Evolutionary conservation across 495 filamentous ascomycete genomes (phyloP), one percentile per base, ranked within the genome.

Genomic region (Annulohypoxylon maeteangense): DNA sequence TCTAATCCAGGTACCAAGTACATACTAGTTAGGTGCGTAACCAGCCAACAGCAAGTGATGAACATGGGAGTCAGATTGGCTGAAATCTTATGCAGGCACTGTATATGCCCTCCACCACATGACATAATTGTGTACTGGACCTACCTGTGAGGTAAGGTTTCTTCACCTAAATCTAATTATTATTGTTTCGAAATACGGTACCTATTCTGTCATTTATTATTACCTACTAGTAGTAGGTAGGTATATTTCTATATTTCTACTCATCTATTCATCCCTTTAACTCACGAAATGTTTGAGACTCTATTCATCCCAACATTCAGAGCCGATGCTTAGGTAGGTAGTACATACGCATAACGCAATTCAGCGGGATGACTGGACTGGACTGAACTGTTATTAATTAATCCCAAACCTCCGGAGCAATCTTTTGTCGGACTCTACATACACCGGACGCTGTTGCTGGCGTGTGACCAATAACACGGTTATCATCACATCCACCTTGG

Each of bases 101-200:
- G 45, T 67, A 67, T 56, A 50, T 54, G 50, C 50, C 50, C 50
- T 54, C 50, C 50, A 27, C 50, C 50, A 51, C 47, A 51, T 51
- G 47, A 51, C 47, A 51, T 51, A 48, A 48, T 48, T 44, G 40
- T 18, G 16, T 44, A 44, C 40, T 44, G 16, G 7, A 48, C 18
- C 20, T 48, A 25, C 45, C 45, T 40, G 11, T 40, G 36, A 48
- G 20, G 40, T 44, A 44, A 44, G 40, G 45, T 27, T 50, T 10
- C 20, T 12, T 54, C 14, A 34, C 20, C 29, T 16, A 18, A 54
- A 34, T 34, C 29, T 54, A 54, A 54, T 18, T 42, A 42, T 11
- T 4, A 42, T 53, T 54, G 50, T 34, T 23, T 31, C 14, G 5
- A 29, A 53, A n/a, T 14, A n/a, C n/a, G n/a, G n/a, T n/a, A 23